Evolutionary conservation across 1,284 basidiomycete species (phyloP), one percentile per base, ranked within the genome.

Genomic region (Melampsora medusae): DNA sequence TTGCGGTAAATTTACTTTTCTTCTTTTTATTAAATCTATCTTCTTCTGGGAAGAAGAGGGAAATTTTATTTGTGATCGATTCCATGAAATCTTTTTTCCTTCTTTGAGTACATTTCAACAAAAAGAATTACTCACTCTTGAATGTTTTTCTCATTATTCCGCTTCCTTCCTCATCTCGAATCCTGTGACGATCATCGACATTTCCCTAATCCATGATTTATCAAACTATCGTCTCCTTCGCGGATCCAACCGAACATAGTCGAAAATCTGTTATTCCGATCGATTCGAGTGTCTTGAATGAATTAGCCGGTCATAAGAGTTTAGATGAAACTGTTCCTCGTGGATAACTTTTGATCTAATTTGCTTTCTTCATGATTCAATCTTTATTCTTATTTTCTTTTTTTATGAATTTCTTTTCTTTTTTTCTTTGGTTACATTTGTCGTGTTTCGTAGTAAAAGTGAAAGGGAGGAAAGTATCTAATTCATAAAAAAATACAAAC

Each of bases 201-300:
- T 38, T 14, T 64, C 66, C 33, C 69, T 67, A 22, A 56, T 62
- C 28, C 46, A 61, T 19, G 75, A 64, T 14, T 9, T 42, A 42
- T 12, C 42, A 14, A 10, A 12, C 12, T 42, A 38, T 7, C 70
- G 28, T 60, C 28, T 19, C 64, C 50, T 48, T 69, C 70, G 66
- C 77, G 70, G 12, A 14, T 42, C 42, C 42, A 67, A 75, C 33
- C 49, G 78, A 12, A 33, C 16, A 79, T 4, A 71, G 79, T 38
- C 77, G 83, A 60, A 84, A 84, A 79, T 82, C 81, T 42, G 82
- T 83, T 22, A 84, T 84, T 69, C 83, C 83, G 35, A 81, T 84
- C 77, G 83, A 83, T 74, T 81, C 83, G 10, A 80, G 80, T 19
- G 82, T 84, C 17, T 78, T 84, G 66, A 80, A 80, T 69, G 83